These are phyloP conservation scores for Pseudonitzschia pungens DNA, from an alignment of 108 stramenopile genomes.

Conservation along the genomic window DNA sequence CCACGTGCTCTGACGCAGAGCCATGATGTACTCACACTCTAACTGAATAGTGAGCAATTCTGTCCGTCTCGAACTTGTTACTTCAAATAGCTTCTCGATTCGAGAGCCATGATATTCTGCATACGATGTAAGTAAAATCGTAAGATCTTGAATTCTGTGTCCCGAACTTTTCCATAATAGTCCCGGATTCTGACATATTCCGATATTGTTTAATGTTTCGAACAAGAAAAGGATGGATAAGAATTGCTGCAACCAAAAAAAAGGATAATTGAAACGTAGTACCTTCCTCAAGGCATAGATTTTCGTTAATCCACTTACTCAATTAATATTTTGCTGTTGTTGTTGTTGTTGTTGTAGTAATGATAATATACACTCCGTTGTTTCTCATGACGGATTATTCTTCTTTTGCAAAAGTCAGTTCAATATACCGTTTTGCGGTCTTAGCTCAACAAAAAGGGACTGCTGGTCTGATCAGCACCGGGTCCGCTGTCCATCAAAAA, in stretches of 20 bases:
- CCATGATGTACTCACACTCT: background rate
- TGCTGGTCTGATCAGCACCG: background rate
- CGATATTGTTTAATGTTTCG: background rate
- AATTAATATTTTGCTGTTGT: too few relatives aligned
- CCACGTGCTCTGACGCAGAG: background rate
- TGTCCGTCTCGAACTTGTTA: too few relatives aligned
- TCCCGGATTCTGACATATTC: background rate
- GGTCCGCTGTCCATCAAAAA: background rate
- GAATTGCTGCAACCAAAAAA: background rate
- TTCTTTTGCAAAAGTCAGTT: background rate
- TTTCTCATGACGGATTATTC: background rate
- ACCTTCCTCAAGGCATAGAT: background rate
- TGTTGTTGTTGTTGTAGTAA: background rate
- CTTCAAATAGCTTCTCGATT: background rate
- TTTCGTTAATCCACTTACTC: background rate
- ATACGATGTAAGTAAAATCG: background rate
- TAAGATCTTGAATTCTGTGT: background rate
- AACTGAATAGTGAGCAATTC: too few relatives aligned
- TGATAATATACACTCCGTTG: background rate
- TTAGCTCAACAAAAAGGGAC: constrained; percentile 9
- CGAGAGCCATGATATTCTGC: background rate
- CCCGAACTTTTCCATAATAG: background rate
- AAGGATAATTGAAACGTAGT: background rate
- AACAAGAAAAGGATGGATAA: background rate
- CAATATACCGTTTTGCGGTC: background rate